phyloP scores from a whole-genome alignment of 768 basidiomycete genomes.

The Amanita pallidorosea region DNA sequence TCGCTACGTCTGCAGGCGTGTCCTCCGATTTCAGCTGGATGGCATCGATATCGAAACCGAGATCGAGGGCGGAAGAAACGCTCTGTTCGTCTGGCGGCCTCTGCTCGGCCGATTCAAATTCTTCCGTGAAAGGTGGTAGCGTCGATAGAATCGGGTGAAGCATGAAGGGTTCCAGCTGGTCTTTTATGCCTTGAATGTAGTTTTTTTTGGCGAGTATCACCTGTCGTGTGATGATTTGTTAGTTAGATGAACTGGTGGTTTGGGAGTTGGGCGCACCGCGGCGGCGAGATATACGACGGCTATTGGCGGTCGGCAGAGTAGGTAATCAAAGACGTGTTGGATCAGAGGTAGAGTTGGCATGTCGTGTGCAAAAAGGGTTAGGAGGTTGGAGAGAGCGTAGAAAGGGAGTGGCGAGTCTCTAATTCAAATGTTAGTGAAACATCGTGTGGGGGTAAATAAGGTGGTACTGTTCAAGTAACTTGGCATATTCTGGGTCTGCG shows the following conservation, averaged over 20 bases:
- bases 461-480: conserved; percentile 54
- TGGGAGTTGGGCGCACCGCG: conserved; percentile 36
- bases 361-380: conserved; percentile 90
- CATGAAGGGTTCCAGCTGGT: conserved; percentile 75
- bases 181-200: conserved; percentile 48
- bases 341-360: conserved; percentile 82
- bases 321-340: conserved; percentile 87
- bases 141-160: conserved; percentile 62
- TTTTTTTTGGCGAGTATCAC: conserved; percentile 64
- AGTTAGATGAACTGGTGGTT: background rate
- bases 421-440: conserved; percentile 2
- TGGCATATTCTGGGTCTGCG: conserved; percentile 60
- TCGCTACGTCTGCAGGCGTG: background rate
- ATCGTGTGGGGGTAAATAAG: conserved; percentile 5
- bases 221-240: conserved; percentile 26
- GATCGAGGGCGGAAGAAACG: background rate
- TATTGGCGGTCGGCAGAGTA: conserved; percentile 76
- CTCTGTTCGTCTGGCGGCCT: background rate
- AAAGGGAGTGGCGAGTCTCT: conserved; percentile 78
- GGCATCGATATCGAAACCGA: background rate
- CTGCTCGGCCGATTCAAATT: conserved; percentile 11
- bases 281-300: conserved; percentile 73
- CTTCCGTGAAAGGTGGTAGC: conserved; percentile 50
- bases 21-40: background rate
- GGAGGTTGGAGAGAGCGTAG: conserved; percentile 79